A percentile compares a stretch with the other conserved stretches of the same genome.
These are phyloP conservation scores for Rehmannia glutinosa DNA, from an alignment of 257 asterid genomes.

Conservation along the genomic window DNA sequence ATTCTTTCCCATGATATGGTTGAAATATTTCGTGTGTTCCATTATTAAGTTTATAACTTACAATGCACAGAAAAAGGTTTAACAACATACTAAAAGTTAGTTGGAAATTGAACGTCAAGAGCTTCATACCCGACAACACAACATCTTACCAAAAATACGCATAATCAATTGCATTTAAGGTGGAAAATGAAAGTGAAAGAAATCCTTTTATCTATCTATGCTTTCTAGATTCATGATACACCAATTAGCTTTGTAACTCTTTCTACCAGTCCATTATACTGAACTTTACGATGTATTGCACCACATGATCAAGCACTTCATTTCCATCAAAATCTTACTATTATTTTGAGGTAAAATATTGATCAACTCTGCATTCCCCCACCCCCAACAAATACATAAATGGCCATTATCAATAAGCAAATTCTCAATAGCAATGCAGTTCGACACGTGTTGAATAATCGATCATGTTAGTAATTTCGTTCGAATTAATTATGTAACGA, in stretches of 20 bases:
- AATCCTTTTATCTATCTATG: neutral
- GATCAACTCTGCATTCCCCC: neutral
- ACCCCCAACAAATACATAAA: neutral
- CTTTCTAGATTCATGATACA: neutral
- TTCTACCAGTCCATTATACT: neutral
- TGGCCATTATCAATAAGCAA: neutral
- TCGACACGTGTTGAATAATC: neutral
- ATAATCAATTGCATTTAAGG: neutral
- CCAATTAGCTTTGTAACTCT: neutral
- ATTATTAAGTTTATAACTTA: neutral
- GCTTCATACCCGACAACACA: neutral
- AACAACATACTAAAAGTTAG: neutral
- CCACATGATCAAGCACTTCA: neutral
- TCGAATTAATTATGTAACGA: neutral
- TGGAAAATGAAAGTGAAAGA: neutral
- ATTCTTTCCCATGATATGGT: neutral
- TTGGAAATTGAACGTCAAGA: neutral
- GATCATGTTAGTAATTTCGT: neutral
- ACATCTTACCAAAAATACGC: neutral
- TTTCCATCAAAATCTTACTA: neutral
- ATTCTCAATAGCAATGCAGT: constrained; percentile 1
- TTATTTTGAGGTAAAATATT: neutral
- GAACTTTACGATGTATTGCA: neutral
- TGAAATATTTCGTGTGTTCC: too few relatives aligned
- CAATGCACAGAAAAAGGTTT: neutral